phyloP scores from a whole-genome alignment of 2,329 filamentous ascomycete genomes.

The Aspergillus nomiae region DNA sequence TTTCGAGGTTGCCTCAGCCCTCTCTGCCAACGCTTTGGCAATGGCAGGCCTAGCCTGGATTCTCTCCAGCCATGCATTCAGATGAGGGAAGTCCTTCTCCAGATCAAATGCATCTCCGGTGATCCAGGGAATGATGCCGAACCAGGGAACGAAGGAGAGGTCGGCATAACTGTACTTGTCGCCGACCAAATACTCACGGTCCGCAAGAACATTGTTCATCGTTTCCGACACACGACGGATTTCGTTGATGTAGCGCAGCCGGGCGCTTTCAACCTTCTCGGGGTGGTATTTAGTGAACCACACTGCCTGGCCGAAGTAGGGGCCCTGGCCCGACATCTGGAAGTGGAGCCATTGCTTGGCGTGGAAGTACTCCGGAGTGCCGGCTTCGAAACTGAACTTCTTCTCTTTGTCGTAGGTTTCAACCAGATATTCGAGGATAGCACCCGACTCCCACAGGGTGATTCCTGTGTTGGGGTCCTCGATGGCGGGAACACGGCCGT shows the following conservation, averaged over 20 bases:
- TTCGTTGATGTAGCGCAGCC: slow-evolving; percentile 50
- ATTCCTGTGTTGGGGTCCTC: slow-evolving; percentile 41
- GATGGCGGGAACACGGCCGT: slow-evolving; percentile 39
- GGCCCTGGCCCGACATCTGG: slow-evolving; percentile 51
- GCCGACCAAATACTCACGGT: slow-evolving; percentile 45
- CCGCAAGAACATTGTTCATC: slow-evolving; percentile 43
- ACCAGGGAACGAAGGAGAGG: slow-evolving; percentile 45
- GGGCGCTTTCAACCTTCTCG: slow-evolving; percentile 46
- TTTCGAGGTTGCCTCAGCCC: slow-evolving; percentile 11
- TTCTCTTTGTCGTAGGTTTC: slow-evolving; percentile 47
- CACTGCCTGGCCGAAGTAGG: slow-evolving; percentile 51
- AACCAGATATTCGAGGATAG: slow-evolving; percentile 48
- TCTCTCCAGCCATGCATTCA: slow-evolving; percentile 33
- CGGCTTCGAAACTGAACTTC: slow-evolving; percentile 38
- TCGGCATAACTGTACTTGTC: slow-evolving; percentile 48
- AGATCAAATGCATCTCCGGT: slow-evolving; percentile 24
- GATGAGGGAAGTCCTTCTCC: slow-evolving; percentile 31
- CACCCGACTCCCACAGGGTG: slow-evolving; percentile 49
- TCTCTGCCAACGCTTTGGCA: slow-evolving; percentile 23
- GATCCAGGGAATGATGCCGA: slow-evolving; percentile 12
- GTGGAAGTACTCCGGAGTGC: slow-evolving; percentile 39
- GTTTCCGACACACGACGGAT: slow-evolving; percentile 48
- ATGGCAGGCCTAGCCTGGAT: slow-evolving; percentile 30
- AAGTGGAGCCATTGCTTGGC: slow-evolving; percentile 50
- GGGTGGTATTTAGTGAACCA: slow-evolving; percentile 48